phyloP scores from a whole-genome alignment of 1,284 basidiomycete genomes.

The Bondarzewia mesenterica region DNA sequence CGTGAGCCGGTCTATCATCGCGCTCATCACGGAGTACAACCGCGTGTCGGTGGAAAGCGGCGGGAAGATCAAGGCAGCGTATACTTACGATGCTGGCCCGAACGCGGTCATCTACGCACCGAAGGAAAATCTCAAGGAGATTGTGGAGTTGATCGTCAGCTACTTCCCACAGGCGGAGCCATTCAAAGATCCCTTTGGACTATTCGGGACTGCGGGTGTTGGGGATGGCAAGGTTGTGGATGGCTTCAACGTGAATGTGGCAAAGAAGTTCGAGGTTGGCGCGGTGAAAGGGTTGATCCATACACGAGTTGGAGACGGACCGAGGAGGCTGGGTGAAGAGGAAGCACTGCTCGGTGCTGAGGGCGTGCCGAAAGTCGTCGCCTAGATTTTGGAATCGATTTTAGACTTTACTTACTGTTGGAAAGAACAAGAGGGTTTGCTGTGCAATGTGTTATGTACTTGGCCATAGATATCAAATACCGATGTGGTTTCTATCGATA shows the following conservation, averaged over 20 bases:
- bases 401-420: too few species aligned
- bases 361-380: conserved; percentile 42
- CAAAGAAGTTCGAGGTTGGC: conserved; percentile 65
- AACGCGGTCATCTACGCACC: conserved; percentile 97
- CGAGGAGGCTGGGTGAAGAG: conserved; percentile 52
- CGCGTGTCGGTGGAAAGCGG: conserved; percentile 62
- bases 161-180: conserved; percentile 79
- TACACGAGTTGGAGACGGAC: conserved; percentile 87
- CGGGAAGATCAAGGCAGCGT: conserved; percentile 76
- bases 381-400: too few species aligned
- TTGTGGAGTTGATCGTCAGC: conserved; percentile 65
- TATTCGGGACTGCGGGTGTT: conserved; percentile 41
- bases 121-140: conserved; percentile 68
- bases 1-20: conserved; percentile 80
- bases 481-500: too few species aligned
- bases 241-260: conserved; percentile 76
- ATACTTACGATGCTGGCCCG: conserved; percentile 97
- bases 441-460: too few species aligned
- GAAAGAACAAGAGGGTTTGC: neutral
- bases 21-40: conserved; percentile 90
- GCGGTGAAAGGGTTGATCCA: conserved; percentile 86
- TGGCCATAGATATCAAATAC: too few species aligned
- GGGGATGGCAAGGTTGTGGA: conserved; percentile 40
- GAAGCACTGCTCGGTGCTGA: conserved; percentile 49
- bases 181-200: conserved; percentile 70